Evolutionary conservation across 2,329 filamentous ascomycete genomes (phyloP), one percentile per base, ranked within the genome.

Genomic region (Aschersonia sp.): DNA sequence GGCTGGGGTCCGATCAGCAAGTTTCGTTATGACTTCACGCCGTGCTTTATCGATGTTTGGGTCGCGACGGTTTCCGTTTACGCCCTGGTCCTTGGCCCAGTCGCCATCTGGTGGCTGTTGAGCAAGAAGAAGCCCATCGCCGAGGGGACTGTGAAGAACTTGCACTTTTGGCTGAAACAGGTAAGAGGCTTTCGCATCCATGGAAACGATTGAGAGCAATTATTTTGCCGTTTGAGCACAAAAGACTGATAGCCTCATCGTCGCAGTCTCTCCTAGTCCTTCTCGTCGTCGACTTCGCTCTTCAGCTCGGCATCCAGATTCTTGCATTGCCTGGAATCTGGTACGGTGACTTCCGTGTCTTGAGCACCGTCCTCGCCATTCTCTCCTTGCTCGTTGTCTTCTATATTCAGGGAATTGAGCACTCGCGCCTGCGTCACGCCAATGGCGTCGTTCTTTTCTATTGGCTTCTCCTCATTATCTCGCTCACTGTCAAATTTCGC

Each of bases 1-100:
- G 94, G 92, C 58, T 98, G 92, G 92, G 94, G 94, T 1, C 92
- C 92, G 29, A 62, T 98, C 61, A 96, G 88, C 66, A 81, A 82
- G 37, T 73, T 81, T 55, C 77, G 90, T 63, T 96, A 87, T 66
- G 92, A 98, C 68, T 88, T 98, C 59, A 97, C 92, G 12, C 90
- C 92, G 41, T 98, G 92, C 70, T 98, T 98, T 62, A 81, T 97
- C 58, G 94, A 98, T 63, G 78, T 94, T 29, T 89, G 87, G 79
- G 78, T 97, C 50, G 79, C 85, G 35, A 68, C 75, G 2, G 85
- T 95, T 31, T 86, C 87, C 7, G 73, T 73, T 11, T 94, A 83
- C 68, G 89, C 90, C 12, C 71, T 96, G 30, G 48, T 96, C 30
- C 75, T 83, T 53, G 92, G 92, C 49, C 73, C 80, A 6, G 73